phyloP scores from a whole-genome alignment of 1,139 yeast species.

The Saccharomyces uvarum region DNA sequence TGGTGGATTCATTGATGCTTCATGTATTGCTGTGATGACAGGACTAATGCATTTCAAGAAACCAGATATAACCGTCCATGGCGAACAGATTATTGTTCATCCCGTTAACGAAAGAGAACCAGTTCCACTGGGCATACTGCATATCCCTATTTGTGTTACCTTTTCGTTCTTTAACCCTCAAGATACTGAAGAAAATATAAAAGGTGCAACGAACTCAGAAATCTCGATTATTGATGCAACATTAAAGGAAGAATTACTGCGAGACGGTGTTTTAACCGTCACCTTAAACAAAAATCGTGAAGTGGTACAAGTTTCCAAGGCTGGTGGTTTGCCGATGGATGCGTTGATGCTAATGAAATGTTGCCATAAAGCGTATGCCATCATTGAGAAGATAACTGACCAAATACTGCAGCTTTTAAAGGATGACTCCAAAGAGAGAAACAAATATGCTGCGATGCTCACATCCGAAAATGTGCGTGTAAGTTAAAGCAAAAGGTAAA shows the following conservation, averaged over 20 bases:
- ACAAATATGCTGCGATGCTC: constrained; percentile 26
- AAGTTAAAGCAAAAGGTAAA: not conserved
- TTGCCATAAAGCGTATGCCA: constrained; percentile 54
- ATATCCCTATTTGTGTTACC: constrained; percentile 86
- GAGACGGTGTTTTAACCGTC: constrained; percentile 75
- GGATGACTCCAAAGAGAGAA: constrained; percentile 42
- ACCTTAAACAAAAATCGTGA: constrained; percentile 87
- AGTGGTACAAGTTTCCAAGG: constrained; percentile 78
- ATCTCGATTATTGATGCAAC: constrained; percentile 71
- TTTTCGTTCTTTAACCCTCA: constrained; percentile 73
- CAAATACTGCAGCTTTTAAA: constrained; percentile 51
- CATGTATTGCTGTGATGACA: constrained; percentile 84
- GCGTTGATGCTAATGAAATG: constrained; percentile 63
- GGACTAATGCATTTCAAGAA: constrained; percentile 75
- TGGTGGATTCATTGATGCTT: constrained; percentile 86
- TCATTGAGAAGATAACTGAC: constrained; percentile 59
- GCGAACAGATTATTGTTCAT: constrained; percentile 64
- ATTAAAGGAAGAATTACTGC: constrained; percentile 63
- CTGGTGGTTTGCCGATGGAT: constrained; percentile 85
- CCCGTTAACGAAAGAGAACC: constrained; percentile 75
- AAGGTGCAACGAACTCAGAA: constrained; percentile 54
- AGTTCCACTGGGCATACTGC: constrained; percentile 75
- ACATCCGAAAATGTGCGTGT: constrained; percentile 32
- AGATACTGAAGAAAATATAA: constrained; percentile 57
- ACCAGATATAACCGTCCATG: constrained; percentile 73